These are phyloP conservation scores for Hemisphaericaspora xylofermentans DNA, from an alignment of 1,139 yeast species.

Conservation along the genomic window DNA sequence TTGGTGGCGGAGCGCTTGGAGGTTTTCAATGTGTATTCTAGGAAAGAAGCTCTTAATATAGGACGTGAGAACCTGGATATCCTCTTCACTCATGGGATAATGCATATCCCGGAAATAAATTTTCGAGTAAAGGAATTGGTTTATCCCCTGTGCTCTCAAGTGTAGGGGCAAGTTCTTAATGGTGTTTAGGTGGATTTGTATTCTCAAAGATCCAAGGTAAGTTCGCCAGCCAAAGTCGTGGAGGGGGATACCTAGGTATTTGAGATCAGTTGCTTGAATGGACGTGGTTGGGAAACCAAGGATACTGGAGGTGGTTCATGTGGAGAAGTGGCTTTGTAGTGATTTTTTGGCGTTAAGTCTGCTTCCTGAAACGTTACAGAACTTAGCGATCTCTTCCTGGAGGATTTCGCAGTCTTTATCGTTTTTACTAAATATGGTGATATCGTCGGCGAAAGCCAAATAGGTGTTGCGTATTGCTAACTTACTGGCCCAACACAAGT, in stretches of 20 bases:
- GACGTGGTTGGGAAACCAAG: background rate
- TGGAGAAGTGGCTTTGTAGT: background rate
- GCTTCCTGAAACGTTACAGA: background rate
- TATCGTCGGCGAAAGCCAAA: constrained; percentile 1
- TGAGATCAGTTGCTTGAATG: background rate
- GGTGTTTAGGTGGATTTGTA: background rate
- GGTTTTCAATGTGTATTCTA: background rate
- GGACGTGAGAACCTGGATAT: background rate
- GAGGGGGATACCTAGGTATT: background rate
- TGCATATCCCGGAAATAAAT: background rate
- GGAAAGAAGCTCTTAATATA: background rate
- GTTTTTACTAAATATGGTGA: background rate
- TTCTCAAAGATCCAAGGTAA: background rate
- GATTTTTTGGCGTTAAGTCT: background rate
- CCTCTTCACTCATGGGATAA: background rate
- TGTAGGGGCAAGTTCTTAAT: background rate
- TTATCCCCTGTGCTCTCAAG: background rate
- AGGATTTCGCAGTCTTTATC: background rate
- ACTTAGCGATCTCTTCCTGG: background rate
- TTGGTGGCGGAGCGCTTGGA: background rate
- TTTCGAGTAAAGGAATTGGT: background rate
- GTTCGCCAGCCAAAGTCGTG: background rate
- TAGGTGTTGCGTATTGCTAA: background rate
- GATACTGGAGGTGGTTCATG: background rate
- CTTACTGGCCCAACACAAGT: no score